Evolutionary conservation across 2,329 filamentous ascomycete species (phyloP), one percentile per base, ranked within the genome.

Genomic region (Stylonectria norvegica): DNA sequence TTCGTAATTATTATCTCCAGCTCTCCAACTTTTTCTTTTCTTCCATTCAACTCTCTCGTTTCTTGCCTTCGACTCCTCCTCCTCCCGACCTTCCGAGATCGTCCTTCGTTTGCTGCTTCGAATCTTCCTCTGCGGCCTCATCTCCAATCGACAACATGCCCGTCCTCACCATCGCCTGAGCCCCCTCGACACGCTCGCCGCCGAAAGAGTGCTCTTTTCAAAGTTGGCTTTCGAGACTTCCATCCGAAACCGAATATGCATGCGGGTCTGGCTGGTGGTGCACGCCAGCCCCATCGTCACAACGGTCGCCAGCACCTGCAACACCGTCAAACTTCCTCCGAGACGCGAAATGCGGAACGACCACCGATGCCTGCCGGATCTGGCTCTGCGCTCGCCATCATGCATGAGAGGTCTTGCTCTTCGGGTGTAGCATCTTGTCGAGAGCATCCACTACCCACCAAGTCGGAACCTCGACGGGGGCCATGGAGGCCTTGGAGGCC

Each of bases 301-400:
- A 42, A 47, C 40, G 34, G 29, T 25, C 38, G 44, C 36, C 36
- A 38, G 45, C 40, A 31, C 44, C 33, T 38, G 34, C 34, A 43
- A 33, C 40, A 39, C 31, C 19, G 18, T 33, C 43, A 52, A 34
- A 37, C 37, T 25, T 34, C 44, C 42, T 43, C 42, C 14, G 37
- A 38, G 20, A 50, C 28, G 40, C 52, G 52, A 57, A 34, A 56
- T 57, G 54, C 47, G 29, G 36, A 48, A 51, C 44, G 48, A 49
- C 25, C 45, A 38, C 43, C 44, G 43, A 46, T 42, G 30, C 42
- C 29, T 42, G 39, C 33, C 29, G 34, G 38, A 23, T 42, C 45
- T 43, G 47, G 45, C 54, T 45, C 44, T 40, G 29, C 25, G 45
- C 18, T 50, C 42, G 42, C 45, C 45, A 40, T 42, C 31, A 41